Evolutionary conservation across 2,329 filamentous ascomycete genomes (phyloP), one percentile per base, ranked within the genome.

Genomic region (Colletotrichum zoysiae): DNA sequence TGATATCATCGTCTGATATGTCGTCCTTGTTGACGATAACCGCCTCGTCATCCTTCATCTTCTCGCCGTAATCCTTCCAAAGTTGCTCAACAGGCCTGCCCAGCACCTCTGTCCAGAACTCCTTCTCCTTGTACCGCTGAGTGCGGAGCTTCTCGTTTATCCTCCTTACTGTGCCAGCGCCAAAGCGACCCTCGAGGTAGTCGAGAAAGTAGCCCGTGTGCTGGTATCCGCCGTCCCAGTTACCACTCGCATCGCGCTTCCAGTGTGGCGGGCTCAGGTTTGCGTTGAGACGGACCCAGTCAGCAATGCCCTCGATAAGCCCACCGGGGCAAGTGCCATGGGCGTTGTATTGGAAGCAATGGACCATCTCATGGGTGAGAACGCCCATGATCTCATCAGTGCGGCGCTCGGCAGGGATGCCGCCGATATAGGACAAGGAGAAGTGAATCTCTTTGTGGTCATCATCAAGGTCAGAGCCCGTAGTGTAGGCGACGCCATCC

Each of bases 391-490:
- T 90, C 83, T 98, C 94, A 50, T 86, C 77, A 33, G 79, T 74
- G 16, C 83, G 82, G 60, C 86, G 86, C 14, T 82, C 76, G 0
- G 80, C 60, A 0, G 86, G 76, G 74, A 89, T 84, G 57, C 78
- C 76, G 55, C 83, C 78, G 75, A 97, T 90, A 84, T 98, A 97
- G 58, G 87, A 83, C 1, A 95, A 89, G 20, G 90, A 95, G 81
- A 98, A 87, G 82, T 98, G 94, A 74, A 98, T 96, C 80, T 97
- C 95, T 79, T 98, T 98, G 85, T 97, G 94, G 78, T 96, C 93
- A 73, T 86, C 76, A 81, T 97, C 95, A 14, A 97, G 87, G 50
- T 95, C 92, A 12, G 85, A 88, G 74, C 94, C 93, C 0, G 89
- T 94, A 1, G 95, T 98, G 84, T 98, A 97, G 26, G 95, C 95